A percentile compares a stretch with the other conserved stretches of the same genome.
phyloP scores from a whole-genome alignment of 2,329 filamentous ascomycete genomes.

The Aureobasidium mangrovei region DNA sequence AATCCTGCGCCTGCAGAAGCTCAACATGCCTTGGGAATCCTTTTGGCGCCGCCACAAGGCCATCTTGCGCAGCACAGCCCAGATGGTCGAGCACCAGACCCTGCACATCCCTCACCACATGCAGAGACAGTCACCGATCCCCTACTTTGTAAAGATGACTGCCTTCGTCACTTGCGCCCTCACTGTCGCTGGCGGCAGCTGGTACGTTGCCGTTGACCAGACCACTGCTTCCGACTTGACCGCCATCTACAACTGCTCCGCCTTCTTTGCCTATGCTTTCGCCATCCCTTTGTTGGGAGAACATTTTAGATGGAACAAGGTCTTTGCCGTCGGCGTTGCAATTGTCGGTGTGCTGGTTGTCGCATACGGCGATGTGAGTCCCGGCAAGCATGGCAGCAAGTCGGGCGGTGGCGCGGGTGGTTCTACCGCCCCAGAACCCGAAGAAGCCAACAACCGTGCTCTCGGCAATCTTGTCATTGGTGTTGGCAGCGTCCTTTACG shows the following conservation, averaged over 20 bases:
- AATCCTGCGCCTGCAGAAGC: constrained; percentile 70
- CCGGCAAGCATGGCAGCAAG: constrained; percentile 45
- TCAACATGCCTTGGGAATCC: constrained; percentile 65
- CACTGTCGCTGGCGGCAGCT: constrained; percentile 83
- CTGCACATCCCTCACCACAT: constrained; percentile 51
- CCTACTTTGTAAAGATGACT: constrained; percentile 72
- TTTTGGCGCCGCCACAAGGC: constrained; percentile 74
- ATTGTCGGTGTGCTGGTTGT: constrained; percentile 89
- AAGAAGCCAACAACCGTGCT: constrained; percentile 58
- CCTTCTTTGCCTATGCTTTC: constrained; percentile 97
- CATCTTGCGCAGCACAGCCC: constrained; percentile 56
- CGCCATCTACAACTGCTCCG: constrained; percentile 98
- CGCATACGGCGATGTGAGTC: constrained; percentile 69
- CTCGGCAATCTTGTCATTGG: constrained; percentile 90
- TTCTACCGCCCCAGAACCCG: constrained; percentile 34
- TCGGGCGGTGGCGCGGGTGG: constrained; percentile 46
- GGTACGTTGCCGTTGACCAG: constrained; percentile 91
- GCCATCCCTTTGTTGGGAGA: constrained; percentile 84
- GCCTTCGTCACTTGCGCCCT: constrained; percentile 75
- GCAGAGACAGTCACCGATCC: constrained; percentile 45
- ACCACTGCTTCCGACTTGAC: constrained; percentile 91
- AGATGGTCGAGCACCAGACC: constrained; percentile 78
- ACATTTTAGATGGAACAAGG: constrained; percentile 74
- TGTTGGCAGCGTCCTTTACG: constrained; percentile 82
- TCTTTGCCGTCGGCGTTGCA: constrained; percentile 75